Base-by-base conservation (phyloP, 73 alveolate species). In the Symbiodinium pilosum region DNA sequence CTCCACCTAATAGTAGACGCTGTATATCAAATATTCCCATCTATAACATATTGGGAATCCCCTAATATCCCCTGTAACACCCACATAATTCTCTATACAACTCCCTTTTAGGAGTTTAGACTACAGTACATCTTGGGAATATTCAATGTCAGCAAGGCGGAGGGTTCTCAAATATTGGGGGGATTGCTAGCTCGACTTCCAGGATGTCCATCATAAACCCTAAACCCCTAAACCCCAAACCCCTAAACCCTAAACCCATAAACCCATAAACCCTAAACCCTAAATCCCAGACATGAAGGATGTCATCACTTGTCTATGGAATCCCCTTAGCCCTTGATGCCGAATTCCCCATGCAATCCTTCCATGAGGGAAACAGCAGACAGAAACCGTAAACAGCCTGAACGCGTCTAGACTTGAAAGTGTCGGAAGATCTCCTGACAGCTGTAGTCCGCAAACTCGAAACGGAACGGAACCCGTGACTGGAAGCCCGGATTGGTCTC, bases 401-500 rank as follows among this genome's bases (percentile, higher is more conserved):
- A 52, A 1, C 14, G 26, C 69, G 14, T 3, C 2, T n/a, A n/a
- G n/a, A n/a, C n/a, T n/a, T 28, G 1, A 52, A 54, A 7, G 26
- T 4, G 0, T 7, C 71, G 4, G 30, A 24, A 24, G 5, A 30
- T 24, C 41, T n/a, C 85, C 77, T 88, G 86, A 40, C 95, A 88
- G 86, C 71, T 88, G 95, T 88, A 88, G 69, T 88, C 95, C 42
- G 83, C 41, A 40, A 88, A 88, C 71, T 64, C 87, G 5, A 88
- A 88, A 51, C 86, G 87, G 47, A 88, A 88, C 73, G 95, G 95
- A 42, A 88, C 95, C 51, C 95, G 95, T 26, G 86, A 59, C 39
- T 64, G 95, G 43, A 88, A 88, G 51, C 95, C 95, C 24, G 95
- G 95, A 30, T 88, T 88, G 39, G 95, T 56, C 47, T 88, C 77